Base-by-base conservation (phyloP, 352 stramenopile genomes). In the Phytopythium mirpurense region DNA sequence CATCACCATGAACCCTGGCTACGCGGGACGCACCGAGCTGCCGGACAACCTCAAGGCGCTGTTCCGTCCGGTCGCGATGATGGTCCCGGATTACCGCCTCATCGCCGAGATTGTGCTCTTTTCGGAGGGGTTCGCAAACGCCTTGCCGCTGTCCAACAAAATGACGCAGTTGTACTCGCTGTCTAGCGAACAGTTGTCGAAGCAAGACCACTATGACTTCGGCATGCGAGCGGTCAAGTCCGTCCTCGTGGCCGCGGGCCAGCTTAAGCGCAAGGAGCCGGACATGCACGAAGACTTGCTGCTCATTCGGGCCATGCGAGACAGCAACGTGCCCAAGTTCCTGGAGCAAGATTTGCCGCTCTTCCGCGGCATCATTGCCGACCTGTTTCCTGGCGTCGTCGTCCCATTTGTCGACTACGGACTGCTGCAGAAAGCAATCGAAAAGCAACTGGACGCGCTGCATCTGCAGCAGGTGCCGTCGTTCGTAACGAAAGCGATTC, bases 101-200 rank as follows among this genome's bases (percentile, higher is more conserved):
- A 98, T 98, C 57, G 93, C 90, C 7, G 92, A 98, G 65, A 98
- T 98, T 60, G 92, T 98, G 53, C 74, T 98, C 27, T 98, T 98
- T 57, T 94, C 88, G 0, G 84, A 98, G 62, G 92, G 91, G 1
- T 98, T 98, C 75, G 86, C 89, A 14, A 97, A 97, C 61, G 90
- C 90, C 5, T 56, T 96, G 15, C 87, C 85, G 8, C 72, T 98
- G 1, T 96, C 88, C 9, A 93, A 96, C 73, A 97, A 98, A 51
- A 98, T 98, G 88, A 93, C 84, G 16, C 88, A 97, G 60, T 65
- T 98, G 14, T 98, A 98, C 57, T 90, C 89, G 12, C 72, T 98
- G 0, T 93, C 85, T 9, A 96, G 82, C 57, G 93, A 98, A 48
- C 93, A 98, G 49, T 62, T 98, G 26, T 97, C 86, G 12, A 97